These are phyloP conservation scores for Elymus sibiricus DNA, from an alignment of 176 grass and related monocot species.

Conservation along the genomic window DNA sequence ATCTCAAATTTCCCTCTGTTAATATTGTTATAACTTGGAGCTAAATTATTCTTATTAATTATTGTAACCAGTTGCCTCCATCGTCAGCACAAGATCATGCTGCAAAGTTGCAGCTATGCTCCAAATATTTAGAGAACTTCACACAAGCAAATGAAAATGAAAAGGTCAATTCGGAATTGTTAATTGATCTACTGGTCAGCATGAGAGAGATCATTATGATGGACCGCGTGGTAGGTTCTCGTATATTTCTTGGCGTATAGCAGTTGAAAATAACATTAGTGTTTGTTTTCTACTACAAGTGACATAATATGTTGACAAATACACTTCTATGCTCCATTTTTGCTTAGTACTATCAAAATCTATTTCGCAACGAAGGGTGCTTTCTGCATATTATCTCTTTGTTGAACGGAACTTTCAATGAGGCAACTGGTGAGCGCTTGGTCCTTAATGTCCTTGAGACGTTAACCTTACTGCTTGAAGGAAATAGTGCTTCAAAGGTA, in stretches of 20 bases:
- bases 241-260: constrained; percentile 8
- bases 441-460: constrained; percentile 77
- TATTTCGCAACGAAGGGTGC: constrained; percentile 67
- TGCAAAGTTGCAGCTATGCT: constrained; percentile 75
- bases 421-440: constrained; percentile 54
- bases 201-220: constrained; percentile 75
- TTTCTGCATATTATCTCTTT: constrained; percentile 80
- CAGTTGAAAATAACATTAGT: constrained; percentile 10
- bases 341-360: constrained; percentile 64
- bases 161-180: constrained; percentile 44
- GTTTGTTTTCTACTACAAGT: constrained; percentile 17
- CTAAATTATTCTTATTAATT: constrained; percentile 28
- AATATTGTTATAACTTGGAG: constrained; percentile 10
- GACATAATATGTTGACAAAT: constrained; percentile 24
- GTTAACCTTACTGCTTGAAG: constrained; percentile 58
- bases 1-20: constrained; percentile 9
- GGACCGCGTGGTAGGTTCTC: constrained; percentile 47
- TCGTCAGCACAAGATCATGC: constrained; percentile 53
- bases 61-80: constrained; percentile 48
- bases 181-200: constrained; percentile 59
- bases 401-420: constrained; percentile 64
- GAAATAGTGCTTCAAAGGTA: constrained; percentile 72
- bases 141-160: constrained; percentile 65
- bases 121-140: constrained; percentile 72
- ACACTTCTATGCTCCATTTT: constrained; percentile 25